A percentile compares a stretch with the other conserved stretches of the same genome.
Evolutionary conservation across 208 protist species (phyloP).

Genomic region (Herpetomonas tarakana): DNA sequence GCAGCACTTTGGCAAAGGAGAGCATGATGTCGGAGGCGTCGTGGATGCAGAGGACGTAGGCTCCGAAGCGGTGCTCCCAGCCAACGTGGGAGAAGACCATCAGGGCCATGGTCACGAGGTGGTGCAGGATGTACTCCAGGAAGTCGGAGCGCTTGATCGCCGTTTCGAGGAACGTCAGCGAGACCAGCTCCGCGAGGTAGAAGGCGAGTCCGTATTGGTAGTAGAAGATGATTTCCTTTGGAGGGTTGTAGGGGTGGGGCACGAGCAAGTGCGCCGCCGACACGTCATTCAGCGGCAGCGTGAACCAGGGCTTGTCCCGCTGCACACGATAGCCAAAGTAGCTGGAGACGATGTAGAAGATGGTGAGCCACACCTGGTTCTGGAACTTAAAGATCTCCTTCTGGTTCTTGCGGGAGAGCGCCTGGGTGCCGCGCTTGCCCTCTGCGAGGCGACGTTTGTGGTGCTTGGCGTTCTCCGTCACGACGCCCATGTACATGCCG

Average conservation of each 20-base stretch:
- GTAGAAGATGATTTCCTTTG: slow-evolving; percentile 38
- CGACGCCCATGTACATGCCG: slow-evolving; percentile 56
- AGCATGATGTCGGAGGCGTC: slow-evolving; percentile 75
- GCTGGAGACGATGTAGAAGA: slow-evolving; percentile 54
- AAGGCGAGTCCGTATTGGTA: slow-evolving; percentile 72
- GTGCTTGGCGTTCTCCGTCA: slow-evolving; percentile 29
- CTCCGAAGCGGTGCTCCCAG: slow-evolving; percentile 64
- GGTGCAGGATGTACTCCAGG: slow-evolving; percentile 63
- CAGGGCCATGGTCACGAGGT: slow-evolving; percentile 53
- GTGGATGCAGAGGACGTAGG: slow-evolving; percentile 73
- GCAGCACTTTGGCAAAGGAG: slow-evolving; percentile 41
- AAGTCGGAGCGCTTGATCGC: slow-evolving; percentile 62
- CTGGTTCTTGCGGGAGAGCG: slow-evolving; percentile 26
- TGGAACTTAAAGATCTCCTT: slow-evolving; percentile 63
- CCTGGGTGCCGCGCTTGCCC: slow-evolving; percentile 20
- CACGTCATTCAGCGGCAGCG: slow-evolving; percentile 35
- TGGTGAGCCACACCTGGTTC: slow-evolving; percentile 65
- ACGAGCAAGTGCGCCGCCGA: slow-evolving; percentile 31
- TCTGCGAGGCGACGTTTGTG: slow-evolving; percentile 16
- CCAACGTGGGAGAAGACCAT: slow-evolving; percentile 54
- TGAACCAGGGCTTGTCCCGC: slow-evolving; percentile 56
- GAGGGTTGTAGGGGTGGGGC: slow-evolving; percentile 54
- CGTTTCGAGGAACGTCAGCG: slow-evolving; percentile 44
- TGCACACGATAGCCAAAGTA: slow-evolving; percentile 54
- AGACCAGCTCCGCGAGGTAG: slow-evolving; percentile 57